Conservation (phyloP, 208 protist genomes). For the Leptomonas pyrrhocoris region DNA sequence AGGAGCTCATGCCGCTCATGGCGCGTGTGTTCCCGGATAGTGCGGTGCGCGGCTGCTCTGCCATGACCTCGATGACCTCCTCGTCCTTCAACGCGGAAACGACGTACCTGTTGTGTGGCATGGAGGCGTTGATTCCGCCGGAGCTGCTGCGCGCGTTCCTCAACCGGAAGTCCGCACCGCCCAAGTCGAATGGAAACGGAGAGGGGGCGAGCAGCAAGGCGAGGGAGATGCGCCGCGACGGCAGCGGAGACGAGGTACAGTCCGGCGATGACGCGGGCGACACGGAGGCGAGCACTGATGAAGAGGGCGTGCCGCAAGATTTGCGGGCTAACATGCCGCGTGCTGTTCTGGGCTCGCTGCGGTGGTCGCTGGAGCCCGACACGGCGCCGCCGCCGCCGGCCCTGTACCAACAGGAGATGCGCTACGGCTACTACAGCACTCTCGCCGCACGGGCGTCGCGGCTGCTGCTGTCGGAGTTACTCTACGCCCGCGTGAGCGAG, state of each 20-base stretch:
- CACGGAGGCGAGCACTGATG: not conserved
- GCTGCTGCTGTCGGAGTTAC: constrained; percentile 55
- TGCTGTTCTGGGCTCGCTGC: constrained; percentile 70
- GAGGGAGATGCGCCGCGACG: not conserved
- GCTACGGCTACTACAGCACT: constrained; percentile 31
- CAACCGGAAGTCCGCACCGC: not conserved
- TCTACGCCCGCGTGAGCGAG: constrained; percentile 56
- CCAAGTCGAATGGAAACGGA: not conserved
- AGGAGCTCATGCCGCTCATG: constrained; percentile 59
- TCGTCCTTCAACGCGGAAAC: constrained; percentile 64
- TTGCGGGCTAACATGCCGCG: constrained; percentile 44
- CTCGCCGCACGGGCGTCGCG: constrained; percentile 57
- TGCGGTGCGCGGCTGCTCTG: constrained; percentile 66
- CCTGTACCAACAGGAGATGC: constrained; percentile 4
- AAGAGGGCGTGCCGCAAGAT: constrained; percentile 2
- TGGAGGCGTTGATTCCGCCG: constrained; percentile 33
- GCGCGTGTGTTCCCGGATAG: constrained; percentile 66
- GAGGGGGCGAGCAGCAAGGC: not conserved
- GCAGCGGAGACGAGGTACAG: not conserved
- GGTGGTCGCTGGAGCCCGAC: constrained; percentile 65
- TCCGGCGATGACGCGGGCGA: not conserved
- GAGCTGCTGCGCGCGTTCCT: constrained; percentile 9
- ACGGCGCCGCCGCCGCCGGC: constrained; percentile 32
- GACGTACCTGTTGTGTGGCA: constrained; percentile 56
- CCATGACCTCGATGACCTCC: constrained; percentile 53